Evolutionary conservation across 768 basidiomycete species (phyloP).

Genomic region (Phanerodontia chrysosporium): DNA sequence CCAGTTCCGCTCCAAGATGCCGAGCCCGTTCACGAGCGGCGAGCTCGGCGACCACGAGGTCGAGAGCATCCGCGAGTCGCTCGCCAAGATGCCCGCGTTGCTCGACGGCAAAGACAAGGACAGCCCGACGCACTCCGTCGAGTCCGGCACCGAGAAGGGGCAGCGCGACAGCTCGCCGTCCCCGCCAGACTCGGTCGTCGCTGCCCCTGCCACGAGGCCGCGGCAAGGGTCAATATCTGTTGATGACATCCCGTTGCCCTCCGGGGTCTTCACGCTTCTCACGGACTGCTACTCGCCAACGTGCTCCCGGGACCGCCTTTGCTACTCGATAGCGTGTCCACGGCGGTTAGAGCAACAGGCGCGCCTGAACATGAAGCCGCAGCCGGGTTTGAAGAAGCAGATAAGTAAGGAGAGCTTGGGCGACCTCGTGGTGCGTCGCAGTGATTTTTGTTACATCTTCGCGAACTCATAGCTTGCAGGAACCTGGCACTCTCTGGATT

Average conservation of each 20-base stretch:
- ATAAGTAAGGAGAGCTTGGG: slow-evolving; percentile 77
- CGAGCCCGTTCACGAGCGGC: slow-evolving; percentile 81
- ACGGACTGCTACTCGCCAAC: slow-evolving; percentile 99
- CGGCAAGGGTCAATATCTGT: slow-evolving; percentile 40
- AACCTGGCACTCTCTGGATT: slow-evolving; percentile 89
- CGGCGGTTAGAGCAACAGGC: slow-evolving; percentile 92
- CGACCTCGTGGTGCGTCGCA: slow-evolving; percentile 59
- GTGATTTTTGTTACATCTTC: slow-evolving; percentile 1
- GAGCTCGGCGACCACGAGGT: slow-evolving; percentile 46
- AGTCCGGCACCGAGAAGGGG: slow-evolving; percentile 22
- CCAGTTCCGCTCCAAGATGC: slow-evolving; percentile 82
- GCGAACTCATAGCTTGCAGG: slow-evolving; percentile 35
- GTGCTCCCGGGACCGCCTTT: slow-evolving; percentile 89
- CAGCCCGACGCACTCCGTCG: slow-evolving; percentile 26
- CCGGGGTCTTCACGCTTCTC: slow-evolving; percentile 92
- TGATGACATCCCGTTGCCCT: slow-evolving; percentile 74
- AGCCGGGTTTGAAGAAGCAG: slow-evolving; percentile 84
- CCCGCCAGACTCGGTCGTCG: slow-evolving; percentile 21
- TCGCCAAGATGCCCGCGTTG: slow-evolving; percentile 20
- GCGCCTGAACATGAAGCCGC: slow-evolving; percentile 88
- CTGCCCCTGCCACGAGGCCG: slow-evolving; percentile 24
- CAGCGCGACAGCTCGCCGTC: slow-evolving; percentile 20
- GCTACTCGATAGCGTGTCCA: slow-evolving; percentile 97
- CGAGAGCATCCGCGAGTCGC: slow-evolving; percentile 30
- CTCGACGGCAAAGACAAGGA: slow-evolving; percentile 28